Base-by-base conservation (phyloP, 108 stramenopile species). In the Seminavis robusta region DNA sequence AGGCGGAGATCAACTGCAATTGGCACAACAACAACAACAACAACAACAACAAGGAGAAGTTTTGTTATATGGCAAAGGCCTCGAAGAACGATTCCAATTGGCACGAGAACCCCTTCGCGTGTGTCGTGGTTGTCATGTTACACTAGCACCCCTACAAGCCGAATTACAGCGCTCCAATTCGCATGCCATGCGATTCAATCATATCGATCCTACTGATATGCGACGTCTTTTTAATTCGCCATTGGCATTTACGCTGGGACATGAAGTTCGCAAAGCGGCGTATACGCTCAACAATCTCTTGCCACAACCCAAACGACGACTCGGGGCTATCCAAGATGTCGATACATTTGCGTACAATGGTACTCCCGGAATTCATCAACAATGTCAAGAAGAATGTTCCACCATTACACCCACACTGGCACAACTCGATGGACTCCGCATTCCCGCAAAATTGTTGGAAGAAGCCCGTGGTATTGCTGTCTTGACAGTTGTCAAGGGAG, bases 261-360 rank as follows among this genome's bases (percentile, higher is more conserved):
- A 94, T 44, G 93, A 94, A 70, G 76, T 94, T 37, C 75, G 93
- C 9, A 90, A 94, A 67, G 92, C 92, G 10, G 81, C 86, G 10
- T 94, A 94, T 55, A 81, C 92, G 13, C 45, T 94, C 45, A 79
- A 79, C 52, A 94, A 94, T 71, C 71, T 90, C 56, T 47, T 94
- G 32, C 92, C 92, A 10, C 49, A 61, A 13, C 68, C 76, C 34
- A 75, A 76, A 49, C n/a, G n/a, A n/a, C 44, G 67, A 13, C 65
- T 79, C 63, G 74, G 74, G 1, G 37, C 30, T 30, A 38, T 23
- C 7, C 39, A 56, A 6, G 16, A 13, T 11, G 30, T 33, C 25
- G 34, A 53, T 40, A n/a, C n/a, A n/a, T n/a, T n/a, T n/a, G 19
- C 37, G n/a, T 11, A 46, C n/a, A 17, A 46, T 8, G 17, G 8